Conservation (phyloP, 108 stramenopile species). For the Skeletonema tropicum region DNA sequence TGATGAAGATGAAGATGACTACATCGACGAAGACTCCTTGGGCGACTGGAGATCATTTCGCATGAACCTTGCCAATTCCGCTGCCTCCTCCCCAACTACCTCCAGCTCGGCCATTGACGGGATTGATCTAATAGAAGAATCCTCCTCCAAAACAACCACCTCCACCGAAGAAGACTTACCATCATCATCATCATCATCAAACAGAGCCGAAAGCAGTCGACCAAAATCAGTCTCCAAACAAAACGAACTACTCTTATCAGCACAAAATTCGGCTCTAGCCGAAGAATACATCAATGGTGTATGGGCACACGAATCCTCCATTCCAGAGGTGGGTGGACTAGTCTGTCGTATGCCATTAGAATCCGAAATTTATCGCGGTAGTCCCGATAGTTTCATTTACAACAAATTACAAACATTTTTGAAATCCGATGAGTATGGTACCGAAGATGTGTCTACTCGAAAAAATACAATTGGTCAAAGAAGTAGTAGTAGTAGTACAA, state of each 20-base stretch:
- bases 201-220: constrained; percentile 11
- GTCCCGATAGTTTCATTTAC: constrained; percentile 56
- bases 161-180: not conserved
- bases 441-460: not conserved
- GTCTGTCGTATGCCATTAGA: constrained; percentile 83
- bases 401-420: constrained; percentile 47
- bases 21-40: constrained; percentile 53
- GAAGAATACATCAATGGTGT: constrained; percentile 66
- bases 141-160: not conserved
- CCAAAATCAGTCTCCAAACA: constrained; percentile 55
- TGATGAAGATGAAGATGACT: constrained; percentile 53
- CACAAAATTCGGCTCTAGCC: constrained; percentile 60
- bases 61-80: constrained; percentile 41
- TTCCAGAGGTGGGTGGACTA: constrained; percentile 83
- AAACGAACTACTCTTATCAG: constrained; percentile 63
- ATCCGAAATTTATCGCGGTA: constrained; percentile 69
- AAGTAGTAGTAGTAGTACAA: not conserved
- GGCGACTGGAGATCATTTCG: constrained; percentile 77
- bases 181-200: constrained; percentile 4
- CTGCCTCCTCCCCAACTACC: not conserved
- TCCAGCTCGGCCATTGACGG: constrained; percentile 27
- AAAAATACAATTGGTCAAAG: not conserved
- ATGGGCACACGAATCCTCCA: constrained; percentile 76
- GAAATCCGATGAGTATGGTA: constrained; percentile 27
- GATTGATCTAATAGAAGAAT: constrained; percentile 16